A percentile compares a stretch with the other conserved stretches of the same genome.
Evolutionary conservation across 2,329 filamentous ascomycete species (phyloP).

Genomic region (Colletotrichum sp.): DNA sequence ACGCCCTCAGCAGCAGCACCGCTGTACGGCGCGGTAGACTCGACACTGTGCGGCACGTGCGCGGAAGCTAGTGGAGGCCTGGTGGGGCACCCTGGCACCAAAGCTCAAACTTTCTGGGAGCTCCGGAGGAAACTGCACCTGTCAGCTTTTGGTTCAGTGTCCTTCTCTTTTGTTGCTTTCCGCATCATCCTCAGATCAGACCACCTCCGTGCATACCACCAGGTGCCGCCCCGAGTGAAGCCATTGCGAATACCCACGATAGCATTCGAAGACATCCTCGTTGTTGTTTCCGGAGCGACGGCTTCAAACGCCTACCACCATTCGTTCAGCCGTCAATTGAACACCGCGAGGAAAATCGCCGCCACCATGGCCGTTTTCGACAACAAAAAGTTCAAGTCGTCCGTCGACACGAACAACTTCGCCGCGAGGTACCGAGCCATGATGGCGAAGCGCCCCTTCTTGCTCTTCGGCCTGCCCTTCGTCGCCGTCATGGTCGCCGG

Average conservation of each 20-base stretch:
- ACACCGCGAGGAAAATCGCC: neutral
- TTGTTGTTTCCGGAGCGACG: neutral
- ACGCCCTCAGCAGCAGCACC: neutral
- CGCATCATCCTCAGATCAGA: neutral
- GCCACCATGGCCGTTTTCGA: constrained; percentile 66
- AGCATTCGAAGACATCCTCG: neutral
- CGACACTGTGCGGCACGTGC: constrained; percentile 10
- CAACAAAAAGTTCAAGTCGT: constrained; percentile 72
- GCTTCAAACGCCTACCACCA: too few relatives aligned
- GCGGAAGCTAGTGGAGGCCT: neutral
- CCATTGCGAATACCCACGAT: neutral
- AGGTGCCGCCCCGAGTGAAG: neutral
- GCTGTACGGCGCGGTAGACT: neutral
- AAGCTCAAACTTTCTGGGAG: constrained; percentile 10
- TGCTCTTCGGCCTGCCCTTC: constrained; percentile 94
- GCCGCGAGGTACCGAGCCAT: constrained; percentile 77
- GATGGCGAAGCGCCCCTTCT: constrained; percentile 82
- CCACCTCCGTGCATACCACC: neutral
- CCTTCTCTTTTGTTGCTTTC: neutral
- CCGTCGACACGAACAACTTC: constrained; percentile 70
- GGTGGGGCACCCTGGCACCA: neutral
- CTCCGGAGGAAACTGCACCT: neutral
- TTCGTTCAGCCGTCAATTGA: neutral
- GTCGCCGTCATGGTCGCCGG: constrained; percentile 87
- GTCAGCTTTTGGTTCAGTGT: neutral